Conservation (phyloP, 257 asterid species). For the Eustoma russellianum region DNA sequence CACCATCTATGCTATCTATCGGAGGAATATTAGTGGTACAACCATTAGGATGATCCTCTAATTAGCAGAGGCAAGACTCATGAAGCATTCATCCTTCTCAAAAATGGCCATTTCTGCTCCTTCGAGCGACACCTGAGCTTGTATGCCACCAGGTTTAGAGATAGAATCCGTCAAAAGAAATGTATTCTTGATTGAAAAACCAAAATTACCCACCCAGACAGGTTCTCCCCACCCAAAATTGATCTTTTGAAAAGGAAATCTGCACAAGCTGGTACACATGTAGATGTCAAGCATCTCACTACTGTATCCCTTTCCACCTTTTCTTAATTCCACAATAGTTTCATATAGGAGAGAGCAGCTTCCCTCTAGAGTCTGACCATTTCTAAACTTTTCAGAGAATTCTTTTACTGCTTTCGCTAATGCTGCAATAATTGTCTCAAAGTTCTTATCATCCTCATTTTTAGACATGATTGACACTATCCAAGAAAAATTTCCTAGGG, state of each 20-base stretch:
- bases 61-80: not conserved
- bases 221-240: conserved; percentile 21
- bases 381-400: not conserved
- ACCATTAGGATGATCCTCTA: no score
- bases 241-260: not conserved
- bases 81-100: not conserved
- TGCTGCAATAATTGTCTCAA: not conserved
- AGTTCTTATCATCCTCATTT: not conserved
- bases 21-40: no score
- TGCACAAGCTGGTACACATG: conserved; percentile 1
- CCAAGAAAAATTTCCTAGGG: conserved; percentile 6
- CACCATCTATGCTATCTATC: no score
- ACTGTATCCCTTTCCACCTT: not conserved
- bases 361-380: not conserved
- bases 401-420: not conserved
- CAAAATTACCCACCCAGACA: conserved; percentile 2
- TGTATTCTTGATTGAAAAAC: not conserved
- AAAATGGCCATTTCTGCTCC: conserved; percentile 9
- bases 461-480: not conserved
- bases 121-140: conserved; percentile 3
- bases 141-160: conserved; percentile 2
- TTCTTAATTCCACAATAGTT: not conserved
- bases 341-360: not conserved
- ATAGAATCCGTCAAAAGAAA: conserved; percentile 5
- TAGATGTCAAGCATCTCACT: not conserved